phyloP scores from a whole-genome alignment of 129 eudicot species.

The Arctium lappa region DNA sequence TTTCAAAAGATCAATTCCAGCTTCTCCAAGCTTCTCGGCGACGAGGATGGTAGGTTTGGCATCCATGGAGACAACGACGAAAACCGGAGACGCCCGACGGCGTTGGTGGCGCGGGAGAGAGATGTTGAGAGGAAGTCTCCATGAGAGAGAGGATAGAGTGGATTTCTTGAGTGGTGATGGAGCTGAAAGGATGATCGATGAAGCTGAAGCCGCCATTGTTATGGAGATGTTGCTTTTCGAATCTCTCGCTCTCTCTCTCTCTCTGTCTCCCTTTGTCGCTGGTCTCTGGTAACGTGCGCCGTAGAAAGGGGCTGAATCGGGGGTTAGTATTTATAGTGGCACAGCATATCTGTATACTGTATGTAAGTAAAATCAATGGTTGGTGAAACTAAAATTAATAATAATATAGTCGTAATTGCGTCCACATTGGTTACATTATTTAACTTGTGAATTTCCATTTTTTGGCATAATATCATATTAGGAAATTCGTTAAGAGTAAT shows the following conservation, averaged over 20 bases:
- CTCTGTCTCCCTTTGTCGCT: background rate
- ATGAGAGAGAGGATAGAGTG: constrained; percentile 29
- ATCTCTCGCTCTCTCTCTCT: background rate
- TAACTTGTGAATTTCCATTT: too few relatives aligned
- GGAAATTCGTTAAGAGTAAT: too few relatives aligned
- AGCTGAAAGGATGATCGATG: constrained; percentile 9
- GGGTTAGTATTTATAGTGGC: background rate
- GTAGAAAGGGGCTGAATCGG: background rate
- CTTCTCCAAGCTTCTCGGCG: constrained; percentile 91
- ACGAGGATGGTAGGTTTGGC: constrained; percentile 89
- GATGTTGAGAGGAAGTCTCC: constrained; percentile 25
- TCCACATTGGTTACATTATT: too few relatives aligned
- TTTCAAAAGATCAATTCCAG: constrained; percentile 66
- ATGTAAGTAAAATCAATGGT: too few relatives aligned
- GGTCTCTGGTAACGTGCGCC: constrained; percentile 3
- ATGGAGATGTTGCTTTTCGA: background rate
- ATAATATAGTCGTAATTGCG: too few relatives aligned
- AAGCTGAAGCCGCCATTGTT: constrained; percentile 53
- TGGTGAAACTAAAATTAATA: too few relatives aligned
- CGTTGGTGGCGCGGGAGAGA: constrained; percentile 33
- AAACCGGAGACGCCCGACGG: constrained; percentile 22
- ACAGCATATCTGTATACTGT: too few relatives aligned
- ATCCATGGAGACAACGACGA: constrained; percentile 48
- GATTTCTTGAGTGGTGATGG: constrained; percentile 27
- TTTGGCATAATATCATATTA: too few relatives aligned